Percentiles rank a stretch among this genome's conserved stretches.
These are phyloP conservation scores for Filosporella fistucella DNA, from an alignment of 495 filamentous ascomycete species.

Conservation along the genomic window DNA sequence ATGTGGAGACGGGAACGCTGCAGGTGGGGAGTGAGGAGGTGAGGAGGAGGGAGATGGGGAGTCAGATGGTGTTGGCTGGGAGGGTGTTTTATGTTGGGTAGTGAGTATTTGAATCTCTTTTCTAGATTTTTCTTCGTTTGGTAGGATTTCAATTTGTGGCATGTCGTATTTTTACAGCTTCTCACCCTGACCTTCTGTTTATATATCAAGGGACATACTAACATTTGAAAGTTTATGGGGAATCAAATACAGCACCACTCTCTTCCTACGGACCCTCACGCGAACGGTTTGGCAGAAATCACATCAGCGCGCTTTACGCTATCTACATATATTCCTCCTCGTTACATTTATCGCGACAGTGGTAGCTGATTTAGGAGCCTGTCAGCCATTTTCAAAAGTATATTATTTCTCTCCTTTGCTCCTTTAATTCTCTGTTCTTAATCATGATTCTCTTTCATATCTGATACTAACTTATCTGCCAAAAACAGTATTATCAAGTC, in stretches of 20 bases:
- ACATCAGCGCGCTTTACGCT: constrained; percentile 58
- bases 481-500: constrained; percentile 95
- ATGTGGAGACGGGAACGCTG: constrained; percentile 44
- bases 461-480: too few species aligned
- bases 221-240: constrained; percentile 75
- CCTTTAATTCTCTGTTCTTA: too few species aligned
- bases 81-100: constrained; percentile 54
- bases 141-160: too few species aligned
- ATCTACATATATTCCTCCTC: constrained; percentile 68
- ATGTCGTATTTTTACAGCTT: too few species aligned
- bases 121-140: too few species aligned
- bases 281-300: constrained; percentile 45
- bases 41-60: constrained; percentile 40
- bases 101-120: constrained; percentile 36
- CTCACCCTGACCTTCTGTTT: too few species aligned
- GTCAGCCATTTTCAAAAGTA: constrained; percentile 72
- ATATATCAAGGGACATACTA: not conserved
- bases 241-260: constrained; percentile 80
- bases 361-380: constrained; percentile 77
- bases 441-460: too few species aligned
- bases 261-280: constrained; percentile 77
- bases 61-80: constrained; percentile 46
- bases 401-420: too few species aligned
- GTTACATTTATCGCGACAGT: constrained; percentile 79
- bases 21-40: constrained; percentile 38